Base-by-base conservation (phyloP, 768 basidiomycete genomes). In the Termitomyces bulborhizus region DNA sequence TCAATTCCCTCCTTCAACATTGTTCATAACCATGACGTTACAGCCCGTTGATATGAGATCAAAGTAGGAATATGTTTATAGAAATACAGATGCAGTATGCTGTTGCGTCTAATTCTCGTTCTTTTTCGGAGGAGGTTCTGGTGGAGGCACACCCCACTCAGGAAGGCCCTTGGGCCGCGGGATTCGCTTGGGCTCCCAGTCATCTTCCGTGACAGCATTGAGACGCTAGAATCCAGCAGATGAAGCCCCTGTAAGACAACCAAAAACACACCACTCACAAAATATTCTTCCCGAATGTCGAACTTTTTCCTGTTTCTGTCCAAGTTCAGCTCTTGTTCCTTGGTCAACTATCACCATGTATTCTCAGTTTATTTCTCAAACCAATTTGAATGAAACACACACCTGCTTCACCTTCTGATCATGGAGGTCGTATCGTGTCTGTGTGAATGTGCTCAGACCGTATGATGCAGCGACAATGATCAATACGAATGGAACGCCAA, bases 261-360 rank as follows among this genome's bases (percentile, higher is more conserved):
- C n/a, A 26, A 51, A n/a, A 34, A 36, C 9, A 36, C 15, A 37
- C 26, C 27, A 84, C 93, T 71, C 71, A 97, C 95, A 66, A 87
- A 98, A 69, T 98, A 99, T 66, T 97, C 95, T 67, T 98, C 96
- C 52, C 92, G 76, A 16, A 97, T 89, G 69, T 98, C 95, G 56
- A 97, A 85, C 73, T 84, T 88, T 73, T 86, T 88, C 70, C 86
- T 78, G 47, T 79, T 71, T 53, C 77, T 81, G 58, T 85, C 77
- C 62, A 94, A 73, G 9, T 83, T 80, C 21, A 95, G 75, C 58
- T 90, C 87, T 61, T 94, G 83, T 66, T 93, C 86, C 58, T 84
- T 85, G 39, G 83, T 80, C 36, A 97, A 69, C 92, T 78, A 58
- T 21, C 18, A 15, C 32, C 55, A 53, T 18, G 18, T 45, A 21